phyloP scores from a whole-genome alignment of 2,329 filamentous ascomycete species.

The Orbilia blumenaviensis region DNA sequence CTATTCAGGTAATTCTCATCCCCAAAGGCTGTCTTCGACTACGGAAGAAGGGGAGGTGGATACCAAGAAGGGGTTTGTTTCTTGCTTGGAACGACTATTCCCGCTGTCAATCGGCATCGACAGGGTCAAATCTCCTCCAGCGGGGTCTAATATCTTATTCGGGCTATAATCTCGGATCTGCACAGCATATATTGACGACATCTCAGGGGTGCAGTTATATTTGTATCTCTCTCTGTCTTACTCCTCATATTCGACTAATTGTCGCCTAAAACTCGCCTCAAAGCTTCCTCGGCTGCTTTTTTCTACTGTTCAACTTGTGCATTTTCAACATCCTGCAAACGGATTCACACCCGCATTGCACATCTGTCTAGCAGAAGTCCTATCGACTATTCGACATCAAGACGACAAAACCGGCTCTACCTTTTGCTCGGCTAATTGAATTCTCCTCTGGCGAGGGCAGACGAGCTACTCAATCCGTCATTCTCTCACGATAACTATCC shows the following conservation, averaged over 20 bases:
- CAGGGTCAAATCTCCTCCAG: conserved; percentile 10
- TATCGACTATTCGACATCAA: background rate
- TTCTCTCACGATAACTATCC: conserved; percentile 14
- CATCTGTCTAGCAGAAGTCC: background rate
- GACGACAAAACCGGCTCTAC: conserved; percentile 34
- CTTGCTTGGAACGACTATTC: background rate
- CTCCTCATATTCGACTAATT: conserved; percentile 18
- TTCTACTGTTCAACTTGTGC: background rate
- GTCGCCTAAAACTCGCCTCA: background rate
- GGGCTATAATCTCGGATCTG: background rate
- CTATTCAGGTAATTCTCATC: background rate
- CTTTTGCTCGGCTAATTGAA: conserved; percentile 27
- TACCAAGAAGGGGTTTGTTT: background rate
- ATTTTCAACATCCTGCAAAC: conserved; percentile 13
- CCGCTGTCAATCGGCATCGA: conserved; percentile 15
- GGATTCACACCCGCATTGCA: background rate
- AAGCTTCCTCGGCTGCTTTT: conserved; percentile 1
- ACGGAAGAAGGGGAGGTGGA: background rate
- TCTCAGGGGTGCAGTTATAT: conserved; percentile 9
- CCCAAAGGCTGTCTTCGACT: background rate
- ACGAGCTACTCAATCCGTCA: conserved; percentile 17
- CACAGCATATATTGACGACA: background rate
- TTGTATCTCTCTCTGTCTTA: conserved; percentile 1
- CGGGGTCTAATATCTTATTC: conserved; percentile 10
- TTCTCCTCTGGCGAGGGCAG: conserved; percentile 3